These are phyloP conservation scores for Sarocladium strictum DNA, from an alignment of 2,329 filamentous ascomycete species.

Conservation along the genomic window DNA sequence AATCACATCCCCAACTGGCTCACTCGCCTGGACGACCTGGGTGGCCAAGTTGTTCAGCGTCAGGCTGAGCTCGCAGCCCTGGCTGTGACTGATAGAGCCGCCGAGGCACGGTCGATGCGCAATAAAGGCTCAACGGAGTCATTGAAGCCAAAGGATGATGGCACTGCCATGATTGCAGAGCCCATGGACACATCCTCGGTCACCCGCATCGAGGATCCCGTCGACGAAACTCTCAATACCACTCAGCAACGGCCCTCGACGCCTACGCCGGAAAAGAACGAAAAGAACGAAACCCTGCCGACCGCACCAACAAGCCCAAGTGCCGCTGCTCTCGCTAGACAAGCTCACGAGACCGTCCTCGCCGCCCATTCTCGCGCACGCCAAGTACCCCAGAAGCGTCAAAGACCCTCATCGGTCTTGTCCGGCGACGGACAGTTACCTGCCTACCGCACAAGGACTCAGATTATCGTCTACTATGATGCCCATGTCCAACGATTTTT, in stretches of 20 bases:
- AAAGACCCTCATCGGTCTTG: slow-evolving; percentile 45
- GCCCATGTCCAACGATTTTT: slow-evolving; percentile 78
- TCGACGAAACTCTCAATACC: neutral
- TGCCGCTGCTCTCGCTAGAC: slow-evolving; percentile 22
- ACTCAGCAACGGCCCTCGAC: neutral
- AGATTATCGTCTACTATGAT: slow-evolving; percentile 90
- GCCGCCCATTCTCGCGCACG: slow-evolving; percentile 40
- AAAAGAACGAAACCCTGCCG: slow-evolving; percentile 2
- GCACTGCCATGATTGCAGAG: slow-evolving; percentile 18
- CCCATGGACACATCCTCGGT: slow-evolving; percentile 11
- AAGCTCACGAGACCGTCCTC: slow-evolving; percentile 31
- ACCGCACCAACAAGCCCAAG: slow-evolving; percentile 24
- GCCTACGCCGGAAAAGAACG: too few species aligned
- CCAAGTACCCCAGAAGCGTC: slow-evolving; percentile 35
- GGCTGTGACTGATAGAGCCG: slow-evolving; percentile 17
- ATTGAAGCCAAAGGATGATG: slow-evolving; percentile 43
- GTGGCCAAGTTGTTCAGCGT: slow-evolving; percentile 53
- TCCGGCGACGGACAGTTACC: slow-evolving; percentile 37
- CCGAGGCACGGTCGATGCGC: slow-evolving; percentile 36
- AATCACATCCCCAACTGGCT: slow-evolving; percentile 56
- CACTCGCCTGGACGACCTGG: slow-evolving; percentile 52
- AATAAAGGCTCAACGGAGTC: slow-evolving; percentile 50
- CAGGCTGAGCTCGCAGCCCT: slow-evolving; percentile 54
- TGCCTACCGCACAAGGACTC: slow-evolving; percentile 61
- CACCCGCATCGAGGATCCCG: neutral